These are phyloP conservation scores for Kazachstania africana DNA, from an alignment of 805 yeast genomes.

Conservation along the genomic window DNA sequence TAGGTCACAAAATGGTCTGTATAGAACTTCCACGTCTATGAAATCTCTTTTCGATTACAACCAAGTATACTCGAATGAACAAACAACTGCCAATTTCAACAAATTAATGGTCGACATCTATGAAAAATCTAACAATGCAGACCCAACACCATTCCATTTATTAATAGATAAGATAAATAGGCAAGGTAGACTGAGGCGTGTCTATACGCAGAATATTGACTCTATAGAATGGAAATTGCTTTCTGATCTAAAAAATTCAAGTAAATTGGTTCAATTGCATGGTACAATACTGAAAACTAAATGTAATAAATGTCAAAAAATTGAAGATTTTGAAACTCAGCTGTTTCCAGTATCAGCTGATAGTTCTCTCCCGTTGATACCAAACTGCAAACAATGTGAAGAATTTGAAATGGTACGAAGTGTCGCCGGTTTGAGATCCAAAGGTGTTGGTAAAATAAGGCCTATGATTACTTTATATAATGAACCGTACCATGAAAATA, in stretches of 20 bases:
- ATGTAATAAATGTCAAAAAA: slow-evolving; percentile 65
- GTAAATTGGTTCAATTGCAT: slow-evolving; percentile 68
- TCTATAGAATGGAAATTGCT: slow-evolving; percentile 57
- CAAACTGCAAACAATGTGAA: slow-evolving; percentile 55
- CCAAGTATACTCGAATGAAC: slow-evolving; percentile 54
- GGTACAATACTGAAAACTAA: slow-evolving; percentile 65
- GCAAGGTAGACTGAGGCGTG: slow-evolving; percentile 52
- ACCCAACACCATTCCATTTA: slow-evolving; percentile 66
- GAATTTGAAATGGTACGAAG: slow-evolving; percentile 45
- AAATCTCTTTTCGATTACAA: slow-evolving; percentile 66
- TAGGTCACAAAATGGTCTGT: slow-evolving; percentile 71
- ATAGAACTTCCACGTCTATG: slow-evolving; percentile 37
- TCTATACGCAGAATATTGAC: slow-evolving; percentile 86
- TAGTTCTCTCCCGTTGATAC: slow-evolving; percentile 16
- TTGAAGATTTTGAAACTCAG: slow-evolving; percentile 40
- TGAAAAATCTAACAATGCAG: slow-evolving; percentile 38
- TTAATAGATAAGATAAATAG: slow-evolving; percentile 47
- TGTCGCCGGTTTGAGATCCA: slow-evolving; percentile 55
- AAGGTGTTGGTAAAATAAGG: slow-evolving; percentile 47
- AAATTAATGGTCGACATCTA: slow-evolving; percentile 58
- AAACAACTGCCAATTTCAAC: slow-evolving; percentile 55
- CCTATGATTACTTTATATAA: slow-evolving; percentile 62
- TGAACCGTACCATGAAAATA: slow-evolving; percentile 68
- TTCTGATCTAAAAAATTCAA: slow-evolving; percentile 35
- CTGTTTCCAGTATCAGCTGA: slow-evolving; percentile 28